phyloP scores from a whole-genome alignment of 2,329 filamentous ascomycete species.

The Xylaria polymorpha region DNA sequence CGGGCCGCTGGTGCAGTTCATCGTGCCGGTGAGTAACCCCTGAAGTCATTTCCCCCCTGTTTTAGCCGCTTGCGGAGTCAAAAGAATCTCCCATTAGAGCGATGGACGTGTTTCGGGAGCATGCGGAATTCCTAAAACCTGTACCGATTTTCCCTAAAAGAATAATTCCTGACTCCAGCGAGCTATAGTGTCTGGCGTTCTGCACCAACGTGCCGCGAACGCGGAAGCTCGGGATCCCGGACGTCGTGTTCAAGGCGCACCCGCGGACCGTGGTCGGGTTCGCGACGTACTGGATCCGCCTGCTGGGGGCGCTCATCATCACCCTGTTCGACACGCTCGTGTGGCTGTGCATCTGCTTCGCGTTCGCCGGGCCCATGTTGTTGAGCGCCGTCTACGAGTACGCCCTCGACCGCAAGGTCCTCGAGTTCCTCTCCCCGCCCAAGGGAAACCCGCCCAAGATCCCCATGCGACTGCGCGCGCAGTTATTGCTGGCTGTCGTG shows the following conservation, averaged over 20 bases:
- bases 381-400: constrained; percentile 49
- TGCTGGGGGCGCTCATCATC: constrained; percentile 44
- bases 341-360: constrained; percentile 49
- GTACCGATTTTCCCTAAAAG: no score
- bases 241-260: constrained; percentile 69
- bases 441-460: constrained; percentile 37
- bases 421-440: constrained; percentile 47
- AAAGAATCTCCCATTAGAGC: no score
- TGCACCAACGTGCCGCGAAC: constrained; percentile 52
- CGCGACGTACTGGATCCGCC: constrained; percentile 45
- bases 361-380: constrained; percentile 49
- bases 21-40: constrained; percentile 43
- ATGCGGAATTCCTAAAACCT: no score
- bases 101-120: no score
- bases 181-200: constrained; percentile 47
- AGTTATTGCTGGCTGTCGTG: constrained; percentile 48
- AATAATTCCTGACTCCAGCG: no score
- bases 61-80: no score
- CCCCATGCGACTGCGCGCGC: constrained; percentile 42
- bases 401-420: constrained; percentile 47
- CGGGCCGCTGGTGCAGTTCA: constrained; percentile 52
- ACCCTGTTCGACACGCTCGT: constrained; percentile 45
- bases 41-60: no score
- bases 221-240: constrained; percentile 48
- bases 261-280: constrained; percentile 60